A percentile compares a stretch with the other conserved stretches of the same genome.
phyloP scores from a whole-genome alignment of 768 basidiomycete genomes.

The Paxillus ammoniavirescens region DNA sequence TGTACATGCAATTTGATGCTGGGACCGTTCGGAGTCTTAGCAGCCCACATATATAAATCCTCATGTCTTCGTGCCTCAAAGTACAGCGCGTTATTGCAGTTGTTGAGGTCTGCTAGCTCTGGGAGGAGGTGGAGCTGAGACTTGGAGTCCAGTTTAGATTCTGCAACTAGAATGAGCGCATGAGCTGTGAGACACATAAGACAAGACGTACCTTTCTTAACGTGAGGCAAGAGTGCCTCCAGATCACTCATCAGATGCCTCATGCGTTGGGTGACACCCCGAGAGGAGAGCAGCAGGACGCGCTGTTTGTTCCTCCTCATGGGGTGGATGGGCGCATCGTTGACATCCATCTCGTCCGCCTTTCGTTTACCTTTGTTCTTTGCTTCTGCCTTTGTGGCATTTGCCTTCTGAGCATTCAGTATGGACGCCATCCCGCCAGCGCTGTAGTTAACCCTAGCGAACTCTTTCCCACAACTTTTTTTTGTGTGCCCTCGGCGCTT shows the following conservation, averaged over 20 bases:
- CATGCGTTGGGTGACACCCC: conserved; percentile 96
- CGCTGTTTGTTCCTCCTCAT: conserved; percentile 92
- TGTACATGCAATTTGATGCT: conserved; percentile 97
- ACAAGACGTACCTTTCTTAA: conserved; percentile 81
- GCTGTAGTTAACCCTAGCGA: too few species aligned
- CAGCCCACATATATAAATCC: conserved; percentile 95
- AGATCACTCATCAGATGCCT: conserved; percentile 96
- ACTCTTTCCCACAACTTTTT: too few species aligned
- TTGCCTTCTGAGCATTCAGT: conserved; percentile 58
- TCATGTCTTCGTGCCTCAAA: conserved; percentile 96
- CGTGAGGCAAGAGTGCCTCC: conserved; percentile 85
- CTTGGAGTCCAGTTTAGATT: conserved; percentile 97
- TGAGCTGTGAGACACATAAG: neutral
- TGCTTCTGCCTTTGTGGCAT: conserved; percentile 47
- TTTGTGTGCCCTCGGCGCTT: neutral
- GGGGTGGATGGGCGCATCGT: conserved; percentile 36
- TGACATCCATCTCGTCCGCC: conserved; percentile 58
- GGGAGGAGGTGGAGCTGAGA: conserved; percentile 90
- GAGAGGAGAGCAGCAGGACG: conserved; percentile 86
- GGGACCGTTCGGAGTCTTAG: conserved; percentile 96
- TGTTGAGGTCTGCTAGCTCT: conserved; percentile 94
- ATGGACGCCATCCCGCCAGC: conserved; percentile 55
- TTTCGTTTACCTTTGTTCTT: conserved; percentile 60
- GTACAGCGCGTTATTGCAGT: conserved; percentile 96
- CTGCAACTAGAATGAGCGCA: conserved; percentile 39